phyloP scores from a whole-genome alignment of 148 eudicot genomes.

The Cornus kousa region DNA sequence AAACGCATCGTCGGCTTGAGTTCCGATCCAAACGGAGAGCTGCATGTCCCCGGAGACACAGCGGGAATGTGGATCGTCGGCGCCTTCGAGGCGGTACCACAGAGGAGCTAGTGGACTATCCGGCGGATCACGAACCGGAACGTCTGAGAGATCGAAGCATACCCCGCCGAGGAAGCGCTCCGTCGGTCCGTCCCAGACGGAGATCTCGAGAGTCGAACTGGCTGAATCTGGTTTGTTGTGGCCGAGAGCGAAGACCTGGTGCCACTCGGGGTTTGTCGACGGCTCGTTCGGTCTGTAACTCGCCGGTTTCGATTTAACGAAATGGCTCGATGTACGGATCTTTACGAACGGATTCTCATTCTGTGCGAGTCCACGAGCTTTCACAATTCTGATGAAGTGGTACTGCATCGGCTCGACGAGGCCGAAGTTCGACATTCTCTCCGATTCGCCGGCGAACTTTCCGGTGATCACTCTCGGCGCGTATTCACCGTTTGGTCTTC shows the following conservation, averaged over 20 bases:
- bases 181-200: constrained; percentile 72
- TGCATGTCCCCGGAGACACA: constrained; percentile 76
- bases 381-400: constrained; percentile 60
- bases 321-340: constrained; percentile 53
- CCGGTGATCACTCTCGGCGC: constrained; percentile 56
- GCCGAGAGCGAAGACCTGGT: constrained; percentile 60
- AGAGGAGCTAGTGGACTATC: constrained; percentile 96
- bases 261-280: constrained; percentile 67
- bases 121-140: constrained; percentile 88
- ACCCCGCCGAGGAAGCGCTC: constrained; percentile 86
- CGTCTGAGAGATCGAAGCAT: constrained; percentile 91
- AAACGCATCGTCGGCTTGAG: constrained; percentile 92
- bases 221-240: constrained; percentile 36
- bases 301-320: constrained; percentile 51
- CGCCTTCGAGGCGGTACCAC: constrained; percentile 91
- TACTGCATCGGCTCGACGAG: constrained; percentile 94
- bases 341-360: constrained; percentile 58
- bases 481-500: constrained; percentile 47
- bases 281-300: constrained; percentile 34
- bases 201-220: constrained; percentile 67
- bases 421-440: constrained; percentile 55
- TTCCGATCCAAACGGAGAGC: constrained; percentile 90
- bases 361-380: constrained; percentile 61
- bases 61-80: constrained; percentile 30
- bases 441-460: constrained; percentile 35